Percentiles rank a stretch among this genome's conserved stretches.
These are phyloP conservation scores for Aristolochia contorta DNA, from an alignment of 164 flowering plant species.

Conservation along the genomic window DNA sequence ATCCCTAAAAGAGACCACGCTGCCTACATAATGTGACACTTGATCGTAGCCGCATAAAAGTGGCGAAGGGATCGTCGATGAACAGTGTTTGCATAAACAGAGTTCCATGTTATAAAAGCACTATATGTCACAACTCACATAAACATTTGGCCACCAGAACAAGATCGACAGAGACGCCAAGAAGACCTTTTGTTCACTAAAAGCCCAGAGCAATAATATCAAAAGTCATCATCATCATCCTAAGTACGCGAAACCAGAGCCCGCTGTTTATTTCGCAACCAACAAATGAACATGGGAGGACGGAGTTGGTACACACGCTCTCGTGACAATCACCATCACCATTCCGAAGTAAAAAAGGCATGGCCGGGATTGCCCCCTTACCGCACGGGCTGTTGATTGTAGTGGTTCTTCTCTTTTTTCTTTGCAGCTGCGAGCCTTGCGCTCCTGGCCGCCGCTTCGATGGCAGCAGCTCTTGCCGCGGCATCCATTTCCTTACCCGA, in stretches of 20 bases:
- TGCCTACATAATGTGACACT: too few species aligned
- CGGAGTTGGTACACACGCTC: constrained; percentile 1
- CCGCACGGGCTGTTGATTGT: constrained; percentile 63
- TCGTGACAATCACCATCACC: not conserved
- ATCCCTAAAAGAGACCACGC: too few species aligned
- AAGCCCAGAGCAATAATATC: constrained; percentile 3
- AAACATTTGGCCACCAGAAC: not conserved
- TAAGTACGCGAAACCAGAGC: constrained; percentile 2
- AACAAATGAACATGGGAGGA: constrained; percentile 9
- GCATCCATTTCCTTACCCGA: constrained; percentile 79
- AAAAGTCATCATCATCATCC: constrained; percentile 6
- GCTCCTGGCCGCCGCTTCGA: constrained; percentile 74
- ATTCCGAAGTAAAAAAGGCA: not conserved
- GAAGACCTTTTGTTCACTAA: constrained; percentile 2
- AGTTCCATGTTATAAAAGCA: not conserved
- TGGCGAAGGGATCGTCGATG: too few species aligned
- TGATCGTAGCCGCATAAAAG: too few species aligned
- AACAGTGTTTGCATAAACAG: too few species aligned
- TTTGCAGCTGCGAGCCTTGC: constrained; percentile 92
- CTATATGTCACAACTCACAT: constrained; percentile 5
- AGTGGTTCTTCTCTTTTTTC: constrained; percentile 88
- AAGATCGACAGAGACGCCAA: not conserved
- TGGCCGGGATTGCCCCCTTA: constrained; percentile 7
- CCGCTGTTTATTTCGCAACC: constrained; percentile 9
- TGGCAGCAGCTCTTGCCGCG: constrained; percentile 79